Evolutionary conservation across 306 rosid species (phyloP).

Genomic region (Chamaecrista fasciculata): DNA sequence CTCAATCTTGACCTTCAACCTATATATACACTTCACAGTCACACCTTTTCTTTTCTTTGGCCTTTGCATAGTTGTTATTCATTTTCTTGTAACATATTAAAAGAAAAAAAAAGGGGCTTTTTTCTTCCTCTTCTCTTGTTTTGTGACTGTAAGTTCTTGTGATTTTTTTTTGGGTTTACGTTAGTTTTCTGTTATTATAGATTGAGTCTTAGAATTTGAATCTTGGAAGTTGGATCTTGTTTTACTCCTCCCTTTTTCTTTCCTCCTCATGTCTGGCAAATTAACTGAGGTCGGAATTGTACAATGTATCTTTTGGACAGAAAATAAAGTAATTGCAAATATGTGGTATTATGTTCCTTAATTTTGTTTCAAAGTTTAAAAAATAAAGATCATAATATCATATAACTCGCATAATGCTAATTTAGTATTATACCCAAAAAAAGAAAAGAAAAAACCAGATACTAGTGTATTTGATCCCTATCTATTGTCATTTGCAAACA

Average conservation of each 20-base stretch:
- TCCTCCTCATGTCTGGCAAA: not conserved
- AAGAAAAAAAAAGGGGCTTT: not conserved
- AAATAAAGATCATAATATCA: too few relatives aligned
- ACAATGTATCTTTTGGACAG: constrained; percentile 23
- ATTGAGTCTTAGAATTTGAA: constrained; percentile 21
- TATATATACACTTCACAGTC: not conserved
- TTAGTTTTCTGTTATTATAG: constrained; percentile 29
- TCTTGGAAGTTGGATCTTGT: not conserved
- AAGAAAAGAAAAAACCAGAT: too few relatives aligned
- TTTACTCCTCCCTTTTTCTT: not conserved
- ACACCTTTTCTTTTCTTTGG: not conserved
- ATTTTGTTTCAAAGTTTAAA: not conserved
- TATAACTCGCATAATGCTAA: not conserved
- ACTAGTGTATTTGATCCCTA: too few relatives aligned
- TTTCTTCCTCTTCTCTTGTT: not conserved
- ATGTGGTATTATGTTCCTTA: not conserved
- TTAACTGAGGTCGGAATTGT: constrained; percentile 33
- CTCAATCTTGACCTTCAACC: constrained; percentile 50
- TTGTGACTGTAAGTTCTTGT: constrained; percentile 30
- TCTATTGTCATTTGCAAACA: too few relatives aligned
- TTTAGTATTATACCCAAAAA: too few relatives aligned
- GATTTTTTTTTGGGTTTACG: constrained; percentile 28
- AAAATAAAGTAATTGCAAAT: constrained; percentile 27
- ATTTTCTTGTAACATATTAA: not conserved
- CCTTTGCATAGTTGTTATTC: constrained; percentile 12